Conservation (phyloP, 148 eudicot genomes). For the Rhododendron ferrugineum region DNA sequence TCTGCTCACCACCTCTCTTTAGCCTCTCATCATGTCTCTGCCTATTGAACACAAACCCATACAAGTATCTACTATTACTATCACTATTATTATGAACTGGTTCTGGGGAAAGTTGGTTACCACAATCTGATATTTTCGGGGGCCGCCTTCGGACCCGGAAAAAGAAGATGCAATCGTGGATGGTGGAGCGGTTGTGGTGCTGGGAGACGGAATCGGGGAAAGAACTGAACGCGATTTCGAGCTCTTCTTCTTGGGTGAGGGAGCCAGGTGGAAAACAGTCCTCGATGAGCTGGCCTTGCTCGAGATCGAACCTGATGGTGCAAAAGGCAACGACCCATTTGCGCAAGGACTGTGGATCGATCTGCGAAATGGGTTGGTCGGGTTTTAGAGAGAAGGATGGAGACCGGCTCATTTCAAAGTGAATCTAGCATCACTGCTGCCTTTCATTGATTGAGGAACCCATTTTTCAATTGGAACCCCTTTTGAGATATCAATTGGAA, state of each 20-base stretch:
- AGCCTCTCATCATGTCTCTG: constrained; percentile 98
- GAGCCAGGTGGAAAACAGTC: constrained; percentile 75
- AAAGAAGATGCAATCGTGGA: constrained; percentile 92
- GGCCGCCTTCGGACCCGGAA: constrained; percentile 61
- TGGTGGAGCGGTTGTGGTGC: constrained; percentile 70
- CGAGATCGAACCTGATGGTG: constrained; percentile 89
- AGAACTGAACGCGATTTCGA: constrained; percentile 76
- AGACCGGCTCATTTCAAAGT: constrained; percentile 71
- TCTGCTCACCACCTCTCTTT: constrained; percentile 95
- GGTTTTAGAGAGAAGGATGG: constrained; percentile 65
- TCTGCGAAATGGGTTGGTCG: constrained; percentile 36
- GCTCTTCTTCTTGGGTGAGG: constrained; percentile 75
- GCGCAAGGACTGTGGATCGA: constrained; percentile 54
- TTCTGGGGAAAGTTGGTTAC: constrained; percentile 17
- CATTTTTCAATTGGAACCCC: background rate
- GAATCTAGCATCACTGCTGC: constrained; percentile 23
- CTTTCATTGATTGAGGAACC: constrained; percentile 14
- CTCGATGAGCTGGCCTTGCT: constrained; percentile 92
- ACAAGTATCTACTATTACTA: constrained; percentile 40
- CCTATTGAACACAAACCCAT: constrained; percentile 94
- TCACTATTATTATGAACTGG: constrained; percentile 8
- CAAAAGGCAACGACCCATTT: constrained; percentile 84
- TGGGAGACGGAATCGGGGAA: constrained; percentile 96
- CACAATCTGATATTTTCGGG: constrained; percentile 14
- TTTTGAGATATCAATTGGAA: background rate